Conservation (phyloP, 768 basidiomycete species). For the Leucosporidium yakuticum region DNA sequence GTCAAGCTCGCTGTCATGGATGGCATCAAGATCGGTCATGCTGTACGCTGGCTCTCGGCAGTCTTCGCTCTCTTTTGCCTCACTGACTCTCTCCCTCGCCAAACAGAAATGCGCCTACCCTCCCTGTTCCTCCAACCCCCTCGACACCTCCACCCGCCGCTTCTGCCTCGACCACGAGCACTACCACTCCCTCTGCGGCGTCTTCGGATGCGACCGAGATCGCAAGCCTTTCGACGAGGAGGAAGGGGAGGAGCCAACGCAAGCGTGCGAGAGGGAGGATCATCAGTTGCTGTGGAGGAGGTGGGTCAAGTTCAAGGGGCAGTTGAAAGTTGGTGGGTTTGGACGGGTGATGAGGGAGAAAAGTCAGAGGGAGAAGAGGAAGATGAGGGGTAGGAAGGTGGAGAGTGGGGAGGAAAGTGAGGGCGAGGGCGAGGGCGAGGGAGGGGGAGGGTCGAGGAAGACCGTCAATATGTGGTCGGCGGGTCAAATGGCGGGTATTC, state of each 20-base stretch:
- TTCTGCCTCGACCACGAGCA: conserved; percentile 13
- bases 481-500: too few relatives aligned
- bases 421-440: background rate
- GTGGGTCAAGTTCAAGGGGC: background rate
- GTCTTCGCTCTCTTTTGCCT: background rate
- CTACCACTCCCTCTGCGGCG: conserved; percentile 8
- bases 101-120: conserved; percentile 24
- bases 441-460: background rate
- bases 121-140: conserved; percentile 13
- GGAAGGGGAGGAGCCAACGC: background rate
- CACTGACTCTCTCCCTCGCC: background rate
- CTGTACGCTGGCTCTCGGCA: conserved; percentile 6
- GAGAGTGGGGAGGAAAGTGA: background rate
- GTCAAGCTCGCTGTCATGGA: conserved; percentile 22
- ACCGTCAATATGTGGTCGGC: too few relatives aligned
- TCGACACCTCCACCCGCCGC: conserved; percentile 3
- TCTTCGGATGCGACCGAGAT: conserved; percentile 3
- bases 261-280: conserved; percentile 6
- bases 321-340: background rate
- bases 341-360: too few relatives aligned
- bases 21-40: conserved; percentile 21
- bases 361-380: background rate
- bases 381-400: background rate
- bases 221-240: background rate
- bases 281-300: conserved; percentile 8